phyloP scores from a whole-genome alignment of 2,329 filamentous ascomycete genomes.

The Nothomitra cinnamomea region DNA sequence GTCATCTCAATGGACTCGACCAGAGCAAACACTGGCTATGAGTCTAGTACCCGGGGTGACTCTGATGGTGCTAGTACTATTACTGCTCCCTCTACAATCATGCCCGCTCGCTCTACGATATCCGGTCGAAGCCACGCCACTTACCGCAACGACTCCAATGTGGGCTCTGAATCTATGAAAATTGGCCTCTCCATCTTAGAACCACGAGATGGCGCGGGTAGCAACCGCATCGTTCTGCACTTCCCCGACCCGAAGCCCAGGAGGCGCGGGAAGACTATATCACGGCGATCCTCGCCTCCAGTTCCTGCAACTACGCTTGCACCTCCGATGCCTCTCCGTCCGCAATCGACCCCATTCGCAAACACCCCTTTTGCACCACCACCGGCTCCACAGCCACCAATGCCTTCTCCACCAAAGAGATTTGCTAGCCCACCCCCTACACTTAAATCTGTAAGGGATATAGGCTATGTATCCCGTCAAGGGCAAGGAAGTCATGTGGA shows the following conservation, averaged over 20 bases:
- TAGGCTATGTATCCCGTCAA: not conserved
- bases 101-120: not conserved
- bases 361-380: not conserved
- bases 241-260: conserved; percentile 1
- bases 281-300: not conserved
- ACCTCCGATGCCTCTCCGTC: not conserved
- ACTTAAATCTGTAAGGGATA: not conserved
- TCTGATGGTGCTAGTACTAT: not conserved
- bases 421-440: not conserved
- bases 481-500: not conserved
- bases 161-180: not conserved
- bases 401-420: not conserved
- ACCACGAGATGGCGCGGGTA: not conserved
- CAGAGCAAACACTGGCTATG: not conserved
- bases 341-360: not conserved
- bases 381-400: not conserved
- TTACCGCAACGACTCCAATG: not conserved
- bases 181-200: not conserved
- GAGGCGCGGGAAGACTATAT: not conserved
- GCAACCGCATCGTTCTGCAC: not conserved
- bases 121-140: not conserved
- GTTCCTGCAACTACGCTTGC: not conserved
- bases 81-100: not conserved
- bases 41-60: not conserved
- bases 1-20: conserved; percentile 1